Percentiles rank a stretch among this genome's conserved stretches.
Evolutionary conservation across 768 basidiomycete species (phyloP).

Genomic region (Pholiota molesta): DNA sequence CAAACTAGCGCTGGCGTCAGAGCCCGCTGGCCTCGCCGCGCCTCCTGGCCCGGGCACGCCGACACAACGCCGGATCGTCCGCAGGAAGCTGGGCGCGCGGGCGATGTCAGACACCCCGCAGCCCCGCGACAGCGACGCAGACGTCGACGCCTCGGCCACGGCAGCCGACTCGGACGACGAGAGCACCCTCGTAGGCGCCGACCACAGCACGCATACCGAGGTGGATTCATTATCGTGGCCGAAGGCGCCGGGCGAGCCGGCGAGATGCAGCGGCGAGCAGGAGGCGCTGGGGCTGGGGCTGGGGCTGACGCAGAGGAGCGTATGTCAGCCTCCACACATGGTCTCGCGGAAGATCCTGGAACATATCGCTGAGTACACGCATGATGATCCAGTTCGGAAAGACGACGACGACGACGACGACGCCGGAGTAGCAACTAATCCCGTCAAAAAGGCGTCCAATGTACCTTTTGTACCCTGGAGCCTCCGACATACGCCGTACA

Average conservation of each 20-base stretch:
- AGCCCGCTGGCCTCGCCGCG: background rate
- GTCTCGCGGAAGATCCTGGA: background rate
- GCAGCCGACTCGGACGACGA: background rate
- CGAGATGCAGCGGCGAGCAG: background rate
- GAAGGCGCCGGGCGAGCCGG: background rate
- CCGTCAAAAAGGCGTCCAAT: background rate
- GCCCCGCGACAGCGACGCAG: background rate
- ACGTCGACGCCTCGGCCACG: background rate
- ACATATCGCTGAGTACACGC: background rate
- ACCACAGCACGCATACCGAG: background rate
- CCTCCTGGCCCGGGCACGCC: background rate
- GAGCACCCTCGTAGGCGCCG: background rate
- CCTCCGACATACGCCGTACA: background rate
- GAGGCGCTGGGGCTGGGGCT: background rate
- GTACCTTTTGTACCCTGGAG: background rate
- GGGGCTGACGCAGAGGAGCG: too few species aligned
- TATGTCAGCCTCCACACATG: background rate
- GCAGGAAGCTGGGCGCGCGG: background rate
- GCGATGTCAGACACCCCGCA: background rate
- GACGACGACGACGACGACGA: background rate
- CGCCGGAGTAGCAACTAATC: background rate
- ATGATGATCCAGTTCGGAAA: background rate
- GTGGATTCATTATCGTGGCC: background rate
- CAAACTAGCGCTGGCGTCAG: background rate
- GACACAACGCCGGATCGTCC: background rate